Evolutionary conservation across 306 rosid genomes (phyloP).

Genomic region (Sicyos edulis): DNA sequence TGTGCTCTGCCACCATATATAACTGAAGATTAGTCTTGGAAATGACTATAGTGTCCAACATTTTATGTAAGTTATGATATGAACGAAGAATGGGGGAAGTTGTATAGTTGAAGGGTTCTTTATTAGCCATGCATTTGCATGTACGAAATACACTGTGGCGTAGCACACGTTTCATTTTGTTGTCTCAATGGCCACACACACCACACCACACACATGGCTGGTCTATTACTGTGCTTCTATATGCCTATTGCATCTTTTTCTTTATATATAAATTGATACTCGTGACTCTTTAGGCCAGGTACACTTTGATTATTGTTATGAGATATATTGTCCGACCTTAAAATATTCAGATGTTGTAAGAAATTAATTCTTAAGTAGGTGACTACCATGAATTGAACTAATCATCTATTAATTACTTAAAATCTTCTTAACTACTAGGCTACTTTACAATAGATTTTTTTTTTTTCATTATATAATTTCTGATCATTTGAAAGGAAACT

Average conservation of each 20-base stretch:
- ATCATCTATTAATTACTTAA: no score
- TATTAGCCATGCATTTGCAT: slow-evolving; percentile 22
- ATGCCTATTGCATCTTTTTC: no score
- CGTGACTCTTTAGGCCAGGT: no score
- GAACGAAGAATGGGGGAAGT: not conserved
- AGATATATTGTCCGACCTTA: no score
- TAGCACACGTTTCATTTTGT: slow-evolving; percentile 16
- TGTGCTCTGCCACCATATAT: not conserved
- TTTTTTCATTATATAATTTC: slow-evolving; percentile 10
- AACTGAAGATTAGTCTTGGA: slow-evolving; percentile 7
- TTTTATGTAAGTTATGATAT: not conserved
- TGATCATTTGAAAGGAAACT: slow-evolving; percentile 11
- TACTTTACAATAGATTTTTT: not conserved
- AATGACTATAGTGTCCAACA: slow-evolving; percentile 17
- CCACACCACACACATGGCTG: slow-evolving; percentile 11
- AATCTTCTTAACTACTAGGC: no score
- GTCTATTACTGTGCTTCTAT: slow-evolving; percentile 18
- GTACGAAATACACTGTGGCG: slow-evolving; percentile 20
- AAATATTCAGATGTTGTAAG: no score
- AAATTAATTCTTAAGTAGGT: no score
- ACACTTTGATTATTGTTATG: no score
- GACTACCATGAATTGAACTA: no score
- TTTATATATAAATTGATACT: no score
- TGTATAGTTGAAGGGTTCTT: slow-evolving; percentile 12
- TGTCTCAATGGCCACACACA: slow-evolving; percentile 21